Conservation (phyloP, 2,329 filamentous ascomycete species). For the Cyanodermella asteris region DNA sequence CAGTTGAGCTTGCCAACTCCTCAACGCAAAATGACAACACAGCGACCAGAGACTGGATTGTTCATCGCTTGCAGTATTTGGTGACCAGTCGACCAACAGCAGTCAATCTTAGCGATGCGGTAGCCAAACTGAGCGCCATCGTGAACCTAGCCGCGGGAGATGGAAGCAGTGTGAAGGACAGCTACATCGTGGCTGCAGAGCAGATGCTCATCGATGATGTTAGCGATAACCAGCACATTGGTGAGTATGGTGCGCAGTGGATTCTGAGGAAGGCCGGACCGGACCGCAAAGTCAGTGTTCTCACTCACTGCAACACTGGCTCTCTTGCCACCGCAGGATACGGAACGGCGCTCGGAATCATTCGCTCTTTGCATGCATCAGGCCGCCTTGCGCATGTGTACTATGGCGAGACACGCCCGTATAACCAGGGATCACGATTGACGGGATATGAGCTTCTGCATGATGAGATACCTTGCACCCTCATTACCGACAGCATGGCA, state of each 20-base stretch:
- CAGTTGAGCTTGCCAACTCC: slow-evolving; percentile 52
- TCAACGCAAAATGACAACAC: slow-evolving; percentile 18
- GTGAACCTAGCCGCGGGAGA: slow-evolving; percentile 25
- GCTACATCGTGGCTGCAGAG: slow-evolving; percentile 64
- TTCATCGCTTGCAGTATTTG: slow-evolving; percentile 61
- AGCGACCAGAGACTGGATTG: slow-evolving; percentile 41
- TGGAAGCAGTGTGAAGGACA: slow-evolving; percentile 32
- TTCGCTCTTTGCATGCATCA: slow-evolving; percentile 53
- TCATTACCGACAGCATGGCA: slow-evolving; percentile 95
- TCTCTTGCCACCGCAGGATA: slow-evolving; percentile 95
- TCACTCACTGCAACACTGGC: slow-evolving; percentile 96
- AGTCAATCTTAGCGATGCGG: slow-evolving; percentile 83
- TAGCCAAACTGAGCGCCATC: slow-evolving; percentile 49
- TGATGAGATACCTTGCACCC: slow-evolving; percentile 71
- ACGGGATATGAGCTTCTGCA: slow-evolving; percentile 95
- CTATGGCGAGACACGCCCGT: slow-evolving; percentile 90
- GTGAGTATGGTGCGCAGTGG: slow-evolving; percentile 64
- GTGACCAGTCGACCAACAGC: slow-evolving; percentile 80
- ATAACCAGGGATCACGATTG: slow-evolving; percentile 88
- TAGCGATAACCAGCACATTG: slow-evolving; percentile 69
- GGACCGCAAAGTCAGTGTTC: slow-evolving; percentile 45
- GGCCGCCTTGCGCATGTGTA: slow-evolving; percentile 59
- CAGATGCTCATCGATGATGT: slow-evolving; percentile 73
- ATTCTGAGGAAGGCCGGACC: slow-evolving; percentile 35
- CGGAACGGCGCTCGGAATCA: slow-evolving; percentile 83